Conservation (phyloP, 2,329 filamentous ascomycete genomes). For the Trichophyton mentagrophytes region DNA sequence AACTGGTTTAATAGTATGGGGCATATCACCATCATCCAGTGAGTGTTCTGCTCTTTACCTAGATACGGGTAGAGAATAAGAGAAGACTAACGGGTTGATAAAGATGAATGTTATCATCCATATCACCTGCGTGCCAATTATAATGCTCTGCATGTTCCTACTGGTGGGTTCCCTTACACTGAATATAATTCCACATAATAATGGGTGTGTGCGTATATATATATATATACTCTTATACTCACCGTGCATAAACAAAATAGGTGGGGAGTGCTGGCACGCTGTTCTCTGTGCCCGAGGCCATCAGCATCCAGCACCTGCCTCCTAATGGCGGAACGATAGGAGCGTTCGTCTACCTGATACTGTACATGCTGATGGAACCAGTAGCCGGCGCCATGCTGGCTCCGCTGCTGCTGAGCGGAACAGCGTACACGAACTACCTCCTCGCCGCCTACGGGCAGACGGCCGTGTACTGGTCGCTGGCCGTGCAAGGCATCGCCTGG, state of each 20-base stretch:
- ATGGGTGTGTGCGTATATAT: neutral
- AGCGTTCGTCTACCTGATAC: conserved; percentile 52
- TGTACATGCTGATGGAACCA: conserved; percentile 88
- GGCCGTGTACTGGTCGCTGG: conserved; percentile 54
- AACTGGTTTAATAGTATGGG: conserved; percentile 42
- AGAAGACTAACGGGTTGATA: conserved; percentile 8
- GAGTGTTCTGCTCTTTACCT: conserved; percentile 16
- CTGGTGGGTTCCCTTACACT: conserved; percentile 34
- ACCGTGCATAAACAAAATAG: conserved; percentile 23
- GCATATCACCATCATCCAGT: conserved; percentile 54
- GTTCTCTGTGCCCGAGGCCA: conserved; percentile 41
- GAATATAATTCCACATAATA: neutral
- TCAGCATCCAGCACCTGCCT: conserved; percentile 45
- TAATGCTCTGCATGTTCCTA: conserved; percentile 47
- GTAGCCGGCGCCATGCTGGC: conserved; percentile 72
- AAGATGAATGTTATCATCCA: conserved; percentile 54
- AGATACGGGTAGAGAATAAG: neutral
- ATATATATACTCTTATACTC: no score
- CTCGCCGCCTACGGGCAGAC: conserved; percentile 49
- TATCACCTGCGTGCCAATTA: conserved; percentile 49
- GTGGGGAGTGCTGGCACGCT: conserved; percentile 44
- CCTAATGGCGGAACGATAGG: conserved; percentile 47
- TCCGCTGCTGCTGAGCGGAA: conserved; percentile 60
- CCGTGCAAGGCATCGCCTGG: conserved; percentile 64
- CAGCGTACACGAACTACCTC: conserved; percentile 64